Percentiles rank a stretch among this genome's conserved stretches.
phyloP scores from a whole-genome alignment of 139 green algal genomes.

The Haematococcus lacustris region DNA sequence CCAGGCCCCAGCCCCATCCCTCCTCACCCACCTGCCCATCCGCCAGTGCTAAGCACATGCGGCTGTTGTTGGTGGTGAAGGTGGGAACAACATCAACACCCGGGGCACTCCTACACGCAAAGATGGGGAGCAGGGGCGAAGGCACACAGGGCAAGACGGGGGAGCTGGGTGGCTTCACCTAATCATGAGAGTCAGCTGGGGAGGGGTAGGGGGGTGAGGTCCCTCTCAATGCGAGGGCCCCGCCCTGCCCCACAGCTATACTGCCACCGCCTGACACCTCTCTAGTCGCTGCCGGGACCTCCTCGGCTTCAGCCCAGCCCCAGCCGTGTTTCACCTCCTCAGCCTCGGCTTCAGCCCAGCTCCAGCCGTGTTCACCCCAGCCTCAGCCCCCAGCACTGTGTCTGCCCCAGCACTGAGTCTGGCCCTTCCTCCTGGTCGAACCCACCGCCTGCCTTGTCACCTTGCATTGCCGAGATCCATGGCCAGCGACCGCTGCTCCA shows the following conservation, averaged over 20 bases:
- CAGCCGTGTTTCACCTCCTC: too few relatives aligned
- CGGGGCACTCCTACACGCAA: conserved; percentile 43
- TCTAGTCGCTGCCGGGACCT: neutral
- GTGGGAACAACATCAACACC: conserved; percentile 76
- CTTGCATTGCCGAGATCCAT: conserved; percentile 79
- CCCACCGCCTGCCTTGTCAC: conserved; percentile 13
- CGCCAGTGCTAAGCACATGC: conserved; percentile 71
- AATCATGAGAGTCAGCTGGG: too few relatives aligned
- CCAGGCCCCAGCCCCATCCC: too few relatives aligned
- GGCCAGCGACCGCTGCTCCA: conserved; percentile 47
- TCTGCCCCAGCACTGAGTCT: neutral
- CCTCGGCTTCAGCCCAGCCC: neutral
- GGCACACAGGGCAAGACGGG: neutral
- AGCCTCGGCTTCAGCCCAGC: neutral
- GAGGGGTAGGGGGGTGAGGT: too few relatives aligned
- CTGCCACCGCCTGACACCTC: neutral
- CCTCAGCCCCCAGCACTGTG: neutral
- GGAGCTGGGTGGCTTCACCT: neutral
- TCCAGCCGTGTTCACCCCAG: neutral
- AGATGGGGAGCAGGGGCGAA: neutral
- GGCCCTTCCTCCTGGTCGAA: neutral
- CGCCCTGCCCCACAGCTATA: neutral
- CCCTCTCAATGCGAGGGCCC: too few relatives aligned
- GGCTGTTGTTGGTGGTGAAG: conserved; percentile 74
- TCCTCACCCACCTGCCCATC: conserved; percentile 48